Conservation (phyloP, 768 basidiomycete genomes). For the Serendipita sp. region DNA sequence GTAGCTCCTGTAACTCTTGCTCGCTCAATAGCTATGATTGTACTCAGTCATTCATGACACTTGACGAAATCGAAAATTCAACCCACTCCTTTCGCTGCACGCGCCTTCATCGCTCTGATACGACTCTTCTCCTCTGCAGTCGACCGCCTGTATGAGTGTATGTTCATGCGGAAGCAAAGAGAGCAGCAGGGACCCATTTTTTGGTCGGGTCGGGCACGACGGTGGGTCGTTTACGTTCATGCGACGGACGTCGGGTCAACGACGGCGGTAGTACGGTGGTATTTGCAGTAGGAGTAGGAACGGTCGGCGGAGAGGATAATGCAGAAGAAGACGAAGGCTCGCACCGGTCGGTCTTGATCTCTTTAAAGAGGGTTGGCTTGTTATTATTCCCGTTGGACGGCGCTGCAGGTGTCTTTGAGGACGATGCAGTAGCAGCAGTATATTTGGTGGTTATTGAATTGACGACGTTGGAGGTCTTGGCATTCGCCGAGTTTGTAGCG, state of each 20-base stretch:
- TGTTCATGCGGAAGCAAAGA: conserved; percentile 7
- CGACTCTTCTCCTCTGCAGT: conserved; percentile 58
- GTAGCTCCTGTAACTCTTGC: neutral
- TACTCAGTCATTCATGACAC: neutral
- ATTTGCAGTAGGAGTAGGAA: conserved; percentile 2
- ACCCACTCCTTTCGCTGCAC: conserved; percentile 62
- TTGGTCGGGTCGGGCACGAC: neutral
- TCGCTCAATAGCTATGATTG: neutral
- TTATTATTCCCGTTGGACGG: conserved; percentile 10
- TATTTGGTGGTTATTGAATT: conserved; percentile 7
- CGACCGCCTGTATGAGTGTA: conserved; percentile 19
- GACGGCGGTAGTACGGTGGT: neutral
- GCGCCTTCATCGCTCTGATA: conserved; percentile 50
- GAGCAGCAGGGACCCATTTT: neutral
- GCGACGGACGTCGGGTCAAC: neutral
- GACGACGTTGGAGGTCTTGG: conserved; percentile 5
- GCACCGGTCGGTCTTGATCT: conserved; percentile 44
- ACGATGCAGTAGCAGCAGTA: conserved; percentile 15
- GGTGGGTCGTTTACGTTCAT: neutral
- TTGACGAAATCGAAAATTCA: neutral
- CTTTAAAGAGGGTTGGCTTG: neutral
- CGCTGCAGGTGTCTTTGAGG: conserved; percentile 22
- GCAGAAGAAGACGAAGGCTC: conserved; percentile 21
- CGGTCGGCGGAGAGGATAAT: conserved; percentile 14
- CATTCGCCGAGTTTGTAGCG: conserved; percentile 21